Conservation (phyloP, 495 filamentous ascomycete species). For the Platismatia glauca region DNA sequence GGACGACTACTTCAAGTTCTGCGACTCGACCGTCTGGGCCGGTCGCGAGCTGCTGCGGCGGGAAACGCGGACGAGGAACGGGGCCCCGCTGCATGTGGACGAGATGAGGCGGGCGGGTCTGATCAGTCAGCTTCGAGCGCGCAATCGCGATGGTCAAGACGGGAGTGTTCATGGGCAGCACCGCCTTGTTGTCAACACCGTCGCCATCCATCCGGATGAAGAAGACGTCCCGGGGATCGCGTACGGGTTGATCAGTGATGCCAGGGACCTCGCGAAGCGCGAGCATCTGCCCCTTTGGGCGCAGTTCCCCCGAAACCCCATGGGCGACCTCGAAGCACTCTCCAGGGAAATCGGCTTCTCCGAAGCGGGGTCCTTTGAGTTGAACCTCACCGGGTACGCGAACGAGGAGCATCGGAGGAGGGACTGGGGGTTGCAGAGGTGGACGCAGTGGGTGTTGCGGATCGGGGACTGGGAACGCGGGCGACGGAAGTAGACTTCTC, state of each 20-base stretch:
- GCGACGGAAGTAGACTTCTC: too few relatives aligned
- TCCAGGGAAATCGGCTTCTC: neutral
- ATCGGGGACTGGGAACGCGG: neutral
- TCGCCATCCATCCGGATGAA: neutral
- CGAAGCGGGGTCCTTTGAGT: neutral
- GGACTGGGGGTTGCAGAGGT: neutral
- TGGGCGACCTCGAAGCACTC: neutral
- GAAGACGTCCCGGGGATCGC: neutral
- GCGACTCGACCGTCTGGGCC: neutral
- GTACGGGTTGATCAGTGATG: neutral
- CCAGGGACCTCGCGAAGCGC: neutral
- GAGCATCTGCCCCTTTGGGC: neutral
- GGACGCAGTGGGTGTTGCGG: neutral
- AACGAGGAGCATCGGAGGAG: neutral
- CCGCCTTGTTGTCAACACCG: neutral
- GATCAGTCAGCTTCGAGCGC: neutral
- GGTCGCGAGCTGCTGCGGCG: neutral
- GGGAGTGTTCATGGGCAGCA: neutral
- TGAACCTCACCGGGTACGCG: neutral
- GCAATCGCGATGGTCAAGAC: neutral
- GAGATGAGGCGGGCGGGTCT: neutral
- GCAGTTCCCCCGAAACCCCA: neutral
- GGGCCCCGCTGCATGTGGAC: neutral
- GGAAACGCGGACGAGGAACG: neutral
- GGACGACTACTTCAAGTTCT: neutral